Percentiles rank a stretch among this genome's conserved stretches.
Evolutionary conservation across 495 filamentous ascomycete species (phyloP).

Genomic region (Podospora fimiseda): DNA sequence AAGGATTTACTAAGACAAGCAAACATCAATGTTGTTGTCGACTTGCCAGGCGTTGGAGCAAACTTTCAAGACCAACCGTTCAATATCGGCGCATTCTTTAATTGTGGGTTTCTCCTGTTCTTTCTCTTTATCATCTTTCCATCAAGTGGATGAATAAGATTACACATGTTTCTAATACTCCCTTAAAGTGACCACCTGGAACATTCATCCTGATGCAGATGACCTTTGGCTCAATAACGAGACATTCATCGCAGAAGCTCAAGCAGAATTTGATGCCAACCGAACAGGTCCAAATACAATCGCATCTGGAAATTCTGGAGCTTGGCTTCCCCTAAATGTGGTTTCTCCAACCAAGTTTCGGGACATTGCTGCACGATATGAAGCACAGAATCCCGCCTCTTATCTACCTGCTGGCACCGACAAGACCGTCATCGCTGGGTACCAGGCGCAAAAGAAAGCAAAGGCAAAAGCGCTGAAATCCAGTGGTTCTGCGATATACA

Average conservation of each 20-base stretch:
- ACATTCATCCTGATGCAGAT: constrained; percentile 20
- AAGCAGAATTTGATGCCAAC: constrained; percentile 28
- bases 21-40: constrained; percentile 36
- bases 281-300: constrained; percentile 34
- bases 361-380: constrained; percentile 30
- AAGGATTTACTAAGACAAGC: constrained; percentile 34
- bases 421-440: constrained; percentile 33
- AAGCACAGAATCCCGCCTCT: constrained; percentile 30
- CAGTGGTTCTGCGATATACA: constrained; percentile 32
- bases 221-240: constrained; percentile 26
- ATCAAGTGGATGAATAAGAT: too few species aligned
- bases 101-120: constrained; percentile 18
- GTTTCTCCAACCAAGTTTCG: constrained; percentile 29
- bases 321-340: constrained; percentile 34
- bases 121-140: not conserved
- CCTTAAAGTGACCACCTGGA: constrained; percentile 26
- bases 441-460: constrained; percentile 34
- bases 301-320: constrained; percentile 32
- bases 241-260: constrained; percentile 32
- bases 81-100: constrained; percentile 21
- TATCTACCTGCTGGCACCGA: constrained; percentile 29
- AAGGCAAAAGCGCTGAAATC: constrained; percentile 30
- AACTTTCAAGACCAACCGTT: constrained; percentile 52
- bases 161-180: not conserved
- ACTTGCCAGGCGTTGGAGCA: constrained; percentile 48